Percentiles rank a stretch among this genome's conserved stretches.
These are phyloP conservation scores for Dictyostelium purpureum DNA, from an alignment of 78 protist species.

Conservation along the genomic window DNA sequence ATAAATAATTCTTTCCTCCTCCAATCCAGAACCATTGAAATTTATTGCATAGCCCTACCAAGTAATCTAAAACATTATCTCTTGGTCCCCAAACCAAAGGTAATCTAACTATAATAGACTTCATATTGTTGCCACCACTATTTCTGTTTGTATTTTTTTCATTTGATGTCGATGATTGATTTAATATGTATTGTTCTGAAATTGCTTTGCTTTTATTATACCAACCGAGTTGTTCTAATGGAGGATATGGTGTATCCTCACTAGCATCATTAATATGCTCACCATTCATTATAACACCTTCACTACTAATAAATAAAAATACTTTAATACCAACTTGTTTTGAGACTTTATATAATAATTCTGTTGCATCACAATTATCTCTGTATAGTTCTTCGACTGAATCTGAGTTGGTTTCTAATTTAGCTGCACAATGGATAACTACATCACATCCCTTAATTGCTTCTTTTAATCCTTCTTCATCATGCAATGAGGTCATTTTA, in stretches of 20 bases:
- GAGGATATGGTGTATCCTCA: constrained; percentile 1
- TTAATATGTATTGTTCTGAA: neutral
- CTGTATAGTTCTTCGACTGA: constrained; percentile 20
- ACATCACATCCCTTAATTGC: constrained; percentile 18
- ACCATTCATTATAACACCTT: constrained; percentile 73
- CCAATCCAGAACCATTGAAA: constrained; percentile 73
- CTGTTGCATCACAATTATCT: constrained; percentile 58
- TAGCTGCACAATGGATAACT: constrained; percentile 73
- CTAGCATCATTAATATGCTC: constrained; percentile 20
- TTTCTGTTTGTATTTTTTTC: neutral
- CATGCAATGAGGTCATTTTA: neutral
- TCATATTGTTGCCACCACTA: neutral
- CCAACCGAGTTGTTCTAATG: constrained; percentile 28
- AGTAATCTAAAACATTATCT: constrained; percentile 38
- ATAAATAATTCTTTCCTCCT: constrained; percentile 34
- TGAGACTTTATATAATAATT: neutral
- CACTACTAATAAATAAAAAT: constrained; percentile 53
- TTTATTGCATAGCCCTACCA: neutral
- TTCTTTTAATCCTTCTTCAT: neutral
- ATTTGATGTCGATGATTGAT: neutral
- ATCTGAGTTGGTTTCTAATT: constrained; percentile 53
- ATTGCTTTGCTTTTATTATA: constrained; percentile 47
- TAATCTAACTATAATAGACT: constrained; percentile 17
- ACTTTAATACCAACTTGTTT: neutral
- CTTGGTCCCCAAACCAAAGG: constrained; percentile 57